Evolutionary conservation across 352 stramenopile species (phyloP).

Genomic region (Phytophthora foliorum): DNA sequence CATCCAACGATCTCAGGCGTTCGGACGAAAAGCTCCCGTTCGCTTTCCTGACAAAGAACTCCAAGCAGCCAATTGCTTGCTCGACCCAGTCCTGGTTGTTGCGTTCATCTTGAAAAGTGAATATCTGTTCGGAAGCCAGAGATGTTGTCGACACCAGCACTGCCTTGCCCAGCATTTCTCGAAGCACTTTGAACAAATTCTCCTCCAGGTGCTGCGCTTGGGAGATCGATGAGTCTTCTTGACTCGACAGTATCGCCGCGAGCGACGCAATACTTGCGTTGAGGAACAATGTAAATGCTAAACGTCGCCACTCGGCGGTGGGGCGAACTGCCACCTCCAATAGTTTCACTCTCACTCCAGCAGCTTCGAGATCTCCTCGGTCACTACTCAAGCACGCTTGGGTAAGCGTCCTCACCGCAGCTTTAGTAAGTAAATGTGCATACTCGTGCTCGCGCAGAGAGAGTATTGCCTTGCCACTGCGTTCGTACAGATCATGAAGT

Average conservation of each 20-base stretch:
- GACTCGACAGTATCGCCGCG: constrained; percentile 24
- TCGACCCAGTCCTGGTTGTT: constrained; percentile 35
- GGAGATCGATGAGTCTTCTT: constrained; percentile 1
- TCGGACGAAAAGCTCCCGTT: constrained; percentile 40
- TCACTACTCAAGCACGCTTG: constrained; percentile 24
- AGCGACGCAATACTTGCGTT: constrained; percentile 32
- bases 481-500: constrained; percentile 41
- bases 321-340: constrained; percentile 55
- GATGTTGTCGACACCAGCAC: constrained; percentile 46
- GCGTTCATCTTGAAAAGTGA: not conserved
- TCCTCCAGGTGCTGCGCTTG: constrained; percentile 29
- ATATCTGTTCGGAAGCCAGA: not conserved
- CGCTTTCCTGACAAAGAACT: constrained; percentile 46
- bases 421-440: constrained; percentile 26
- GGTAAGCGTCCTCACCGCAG: constrained; percentile 31
- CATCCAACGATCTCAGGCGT: constrained; percentile 40
- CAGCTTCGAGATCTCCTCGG: constrained; percentile 22
- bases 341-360: constrained; percentile 45
- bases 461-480: constrained; percentile 15
- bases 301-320: constrained; percentile 34
- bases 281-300: constrained; percentile 60
- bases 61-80: constrained; percentile 39
- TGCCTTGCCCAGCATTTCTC: constrained; percentile 60
- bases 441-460: constrained; percentile 40
- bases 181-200: constrained; percentile 50